Conservation (phyloP, 1,284 basidiomycete genomes). For the Marasmius fiardii region DNA sequence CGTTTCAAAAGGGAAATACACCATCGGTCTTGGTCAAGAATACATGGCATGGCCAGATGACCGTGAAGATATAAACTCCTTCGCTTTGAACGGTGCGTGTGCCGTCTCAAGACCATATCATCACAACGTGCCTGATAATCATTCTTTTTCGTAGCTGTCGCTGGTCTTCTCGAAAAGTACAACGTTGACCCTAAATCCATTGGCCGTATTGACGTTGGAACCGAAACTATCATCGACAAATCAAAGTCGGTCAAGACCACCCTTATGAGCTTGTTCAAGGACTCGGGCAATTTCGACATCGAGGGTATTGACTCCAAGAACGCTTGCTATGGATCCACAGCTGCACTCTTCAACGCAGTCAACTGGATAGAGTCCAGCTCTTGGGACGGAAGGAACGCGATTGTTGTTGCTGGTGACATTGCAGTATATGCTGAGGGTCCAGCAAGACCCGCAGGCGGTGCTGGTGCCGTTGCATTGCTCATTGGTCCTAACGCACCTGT, state of each 20-base stretch:
- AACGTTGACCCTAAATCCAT: constrained; percentile 95
- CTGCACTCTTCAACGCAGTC: constrained; percentile 95
- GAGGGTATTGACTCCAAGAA: constrained; percentile 99
- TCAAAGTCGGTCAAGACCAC: constrained; percentile 99
- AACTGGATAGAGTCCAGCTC: constrained; percentile 96
- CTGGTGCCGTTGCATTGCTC: constrained; percentile 92
- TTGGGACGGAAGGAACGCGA: constrained; percentile 99
- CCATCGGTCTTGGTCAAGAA: constrained; percentile 97
- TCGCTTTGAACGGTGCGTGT: constrained; percentile 84
- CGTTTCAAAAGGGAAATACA: constrained; percentile 97
- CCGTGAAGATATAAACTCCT: constrained; percentile 98
- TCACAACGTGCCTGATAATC: constrained; percentile 4
- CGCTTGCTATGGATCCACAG: constrained; percentile 98
- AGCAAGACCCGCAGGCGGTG: constrained; percentile 95
- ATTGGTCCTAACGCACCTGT: constrained; percentile 96
- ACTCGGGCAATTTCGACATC: constrained; percentile 92
- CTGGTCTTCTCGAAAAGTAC: constrained; percentile 89
- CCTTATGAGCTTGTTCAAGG: constrained; percentile 96
- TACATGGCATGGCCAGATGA: constrained; percentile 98
- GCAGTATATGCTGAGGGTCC: constrained; percentile 97
- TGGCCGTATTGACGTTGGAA: constrained; percentile 96
- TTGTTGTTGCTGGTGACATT: constrained; percentile 97
- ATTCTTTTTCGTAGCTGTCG: constrained; percentile 55
- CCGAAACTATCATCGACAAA: constrained; percentile 99
- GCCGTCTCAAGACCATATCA: background rate